Conservation (phyloP, 768 basidiomycete species). For the Zangia roseola region DNA sequence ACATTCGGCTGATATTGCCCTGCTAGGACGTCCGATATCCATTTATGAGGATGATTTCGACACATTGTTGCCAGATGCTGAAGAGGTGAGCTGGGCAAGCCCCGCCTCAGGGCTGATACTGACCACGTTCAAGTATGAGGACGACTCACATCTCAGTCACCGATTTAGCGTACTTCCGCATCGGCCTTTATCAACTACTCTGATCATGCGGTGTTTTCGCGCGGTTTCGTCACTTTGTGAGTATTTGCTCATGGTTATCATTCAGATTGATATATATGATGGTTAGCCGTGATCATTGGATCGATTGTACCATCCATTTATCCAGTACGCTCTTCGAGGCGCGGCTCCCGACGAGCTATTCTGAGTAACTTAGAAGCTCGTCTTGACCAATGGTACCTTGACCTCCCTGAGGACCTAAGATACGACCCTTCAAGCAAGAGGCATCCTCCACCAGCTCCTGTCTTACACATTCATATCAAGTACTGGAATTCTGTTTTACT, state of each 20-base stretch:
- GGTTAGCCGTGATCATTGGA: slow-evolving; percentile 64
- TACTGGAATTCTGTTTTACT: slow-evolving; percentile 77
- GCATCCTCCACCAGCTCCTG: slow-evolving; percentile 56
- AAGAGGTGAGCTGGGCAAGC: slow-evolving; percentile 40
- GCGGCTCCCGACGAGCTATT: slow-evolving; percentile 45
- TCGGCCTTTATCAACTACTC: slow-evolving; percentile 40
- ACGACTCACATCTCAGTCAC: slow-evolving; percentile 53
- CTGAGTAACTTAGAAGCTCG: slow-evolving; percentile 59
- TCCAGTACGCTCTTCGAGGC: slow-evolving; percentile 55
- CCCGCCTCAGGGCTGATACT: not conserved
- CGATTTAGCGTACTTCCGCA: slow-evolving; percentile 37
- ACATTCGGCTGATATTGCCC: slow-evolving; percentile 10
- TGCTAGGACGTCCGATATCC: slow-evolving; percentile 59
- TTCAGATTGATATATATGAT: not conserved
- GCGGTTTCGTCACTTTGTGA: slow-evolving; percentile 59
- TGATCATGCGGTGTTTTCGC: slow-evolving; percentile 53
- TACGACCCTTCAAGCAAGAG: slow-evolving; percentile 58
- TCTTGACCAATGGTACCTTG: slow-evolving; percentile 73
- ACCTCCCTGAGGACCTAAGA: slow-evolving; percentile 61
- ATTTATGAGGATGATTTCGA: slow-evolving; percentile 73
- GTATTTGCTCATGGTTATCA: slow-evolving; percentile 20
- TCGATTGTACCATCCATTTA: slow-evolving; percentile 68
- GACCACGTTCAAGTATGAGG: slow-evolving; percentile 49
- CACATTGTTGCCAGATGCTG: slow-evolving; percentile 56
- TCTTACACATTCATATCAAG: slow-evolving; percentile 67